These are phyloP conservation scores for Anisodus tanguticus DNA, from an alignment of 257 asterid species.

Conservation along the genomic window DNA sequence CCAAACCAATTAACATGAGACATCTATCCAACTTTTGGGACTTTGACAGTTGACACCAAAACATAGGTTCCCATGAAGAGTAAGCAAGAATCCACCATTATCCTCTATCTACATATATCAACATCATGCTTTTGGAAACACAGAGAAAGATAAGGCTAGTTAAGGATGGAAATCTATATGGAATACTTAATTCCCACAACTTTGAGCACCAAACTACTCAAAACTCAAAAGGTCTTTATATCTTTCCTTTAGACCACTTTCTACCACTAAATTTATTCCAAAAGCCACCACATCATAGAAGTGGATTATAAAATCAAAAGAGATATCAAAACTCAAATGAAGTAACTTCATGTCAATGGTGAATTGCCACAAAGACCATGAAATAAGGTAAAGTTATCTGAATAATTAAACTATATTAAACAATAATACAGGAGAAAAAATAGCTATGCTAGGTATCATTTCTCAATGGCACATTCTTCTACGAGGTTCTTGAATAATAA, in stretches of 20 bases:
- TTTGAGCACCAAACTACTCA: conserved; percentile 3
- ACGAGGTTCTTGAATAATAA: conserved; percentile 49
- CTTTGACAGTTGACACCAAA: too few relatives aligned
- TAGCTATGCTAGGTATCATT: conserved; percentile 36
- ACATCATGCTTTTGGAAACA: not conserved
- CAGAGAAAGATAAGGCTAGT: not conserved
- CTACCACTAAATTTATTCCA: conserved; percentile 19
- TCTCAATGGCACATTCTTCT: conserved; percentile 45
- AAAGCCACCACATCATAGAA: not conserved
- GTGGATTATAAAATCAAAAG: not conserved
- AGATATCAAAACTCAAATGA: conserved; percentile 17
- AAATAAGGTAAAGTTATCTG: not conserved
- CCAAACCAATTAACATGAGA: too few relatives aligned
- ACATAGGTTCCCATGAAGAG: too few relatives aligned
- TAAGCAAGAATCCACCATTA: conserved; percentile 1
- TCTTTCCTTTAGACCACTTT: not conserved
- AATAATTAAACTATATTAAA: conserved; percentile 30
- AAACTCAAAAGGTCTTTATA: not conserved
- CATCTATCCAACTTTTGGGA: too few relatives aligned
- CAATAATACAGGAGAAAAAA: conserved; percentile 42
- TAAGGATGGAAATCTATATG: not conserved
- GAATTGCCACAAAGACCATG: not conserved
- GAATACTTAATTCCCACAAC: not conserved
- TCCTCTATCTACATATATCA: conserved; percentile 9
- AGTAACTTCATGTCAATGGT: not conserved